Conservation (phyloP, 2,329 filamentous ascomycete species). For the Talaromyces rugulosus region DNA sequence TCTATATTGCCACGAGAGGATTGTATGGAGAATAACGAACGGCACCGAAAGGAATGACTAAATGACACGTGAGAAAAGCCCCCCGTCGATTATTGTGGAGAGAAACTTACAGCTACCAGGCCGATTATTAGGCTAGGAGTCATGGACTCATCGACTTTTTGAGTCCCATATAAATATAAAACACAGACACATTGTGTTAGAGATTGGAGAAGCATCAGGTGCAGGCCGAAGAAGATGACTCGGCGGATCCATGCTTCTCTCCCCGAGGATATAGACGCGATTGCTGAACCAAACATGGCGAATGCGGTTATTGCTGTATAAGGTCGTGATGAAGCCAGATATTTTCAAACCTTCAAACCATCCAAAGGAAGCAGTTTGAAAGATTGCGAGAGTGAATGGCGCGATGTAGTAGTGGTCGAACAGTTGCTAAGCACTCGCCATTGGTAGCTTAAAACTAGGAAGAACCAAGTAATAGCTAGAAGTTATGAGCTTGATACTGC, state of each 20-base stretch:
- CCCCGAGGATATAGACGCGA: neutral
- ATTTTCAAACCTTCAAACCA: neutral
- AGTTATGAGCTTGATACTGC: too few species aligned
- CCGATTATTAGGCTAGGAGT: slow-evolving; percentile 31
- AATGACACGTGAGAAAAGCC: neutral
- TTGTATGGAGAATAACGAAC: slow-evolving; percentile 31
- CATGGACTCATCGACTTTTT: slow-evolving; percentile 36
- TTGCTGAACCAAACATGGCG: slow-evolving; percentile 5
- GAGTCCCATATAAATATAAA: slow-evolving; percentile 31
- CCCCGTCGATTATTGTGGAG: neutral
- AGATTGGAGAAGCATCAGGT: slow-evolving; percentile 31
- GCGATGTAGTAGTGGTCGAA: neutral
- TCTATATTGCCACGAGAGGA: slow-evolving; percentile 37
- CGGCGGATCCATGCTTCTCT: slow-evolving; percentile 28
- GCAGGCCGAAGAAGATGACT: slow-evolving; percentile 33
- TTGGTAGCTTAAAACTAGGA: neutral
- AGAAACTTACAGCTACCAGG: slow-evolving; percentile 30
- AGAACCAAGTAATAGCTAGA: neutral
- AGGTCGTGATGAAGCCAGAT: neutral
- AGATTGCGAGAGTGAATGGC: neutral
- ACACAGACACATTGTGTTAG: slow-evolving; percentile 31
- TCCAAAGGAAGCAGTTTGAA: neutral
- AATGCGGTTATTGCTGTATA: neutral
- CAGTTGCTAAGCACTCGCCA: neutral
- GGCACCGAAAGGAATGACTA: slow-evolving; percentile 35